Percentiles rank a stretch among this genome's conserved stretches.
Conservation (phyloP, 75 land plant species). For the Ceratopteris richardii region DNA sequence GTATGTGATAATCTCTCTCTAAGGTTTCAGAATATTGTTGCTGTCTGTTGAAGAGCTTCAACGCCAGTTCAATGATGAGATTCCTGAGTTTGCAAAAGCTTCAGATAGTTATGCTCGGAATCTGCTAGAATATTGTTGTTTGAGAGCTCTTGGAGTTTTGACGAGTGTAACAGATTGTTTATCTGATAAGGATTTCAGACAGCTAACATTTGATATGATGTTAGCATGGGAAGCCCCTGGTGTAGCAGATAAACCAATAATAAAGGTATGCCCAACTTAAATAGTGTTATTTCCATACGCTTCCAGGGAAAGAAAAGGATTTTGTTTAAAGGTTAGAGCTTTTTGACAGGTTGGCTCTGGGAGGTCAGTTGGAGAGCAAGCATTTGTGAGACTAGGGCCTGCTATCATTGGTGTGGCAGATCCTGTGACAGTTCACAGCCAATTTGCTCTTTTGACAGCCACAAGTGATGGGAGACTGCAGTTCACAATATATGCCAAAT, state of each 20-base stretch:
- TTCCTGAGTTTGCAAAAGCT: constrained; percentile 15
- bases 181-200: constrained; percentile 43
- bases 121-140: constrained; percentile 53
- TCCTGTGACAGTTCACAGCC: constrained; percentile 59
- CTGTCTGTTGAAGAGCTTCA: constrained; percentile 7
- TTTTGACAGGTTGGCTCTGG: constrained; percentile 49
- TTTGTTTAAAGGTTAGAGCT: background rate
- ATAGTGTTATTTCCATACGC: background rate
- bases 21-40: constrained; percentile 21
- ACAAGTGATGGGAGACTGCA: constrained; percentile 58
- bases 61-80: constrained; percentile 10
- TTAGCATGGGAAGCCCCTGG: constrained; percentile 62
- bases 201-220: constrained; percentile 67
- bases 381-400: constrained; percentile 74
- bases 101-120: constrained; percentile 44
- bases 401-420: constrained; percentile 70
- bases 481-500: constrained; percentile 73
- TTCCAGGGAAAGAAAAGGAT: background rate
- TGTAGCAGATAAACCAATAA: constrained; percentile 46
- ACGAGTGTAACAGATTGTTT: constrained; percentile 26
- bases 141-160: constrained; percentile 16
- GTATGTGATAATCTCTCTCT: too few relatives aligned
- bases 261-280: constrained; percentile 36
- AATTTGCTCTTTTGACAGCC: constrained; percentile 66
- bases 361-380: constrained; percentile 60